Base-by-base conservation (phyloP, 805 yeast genomes). In the Yarrowia alimentaria region DNA sequence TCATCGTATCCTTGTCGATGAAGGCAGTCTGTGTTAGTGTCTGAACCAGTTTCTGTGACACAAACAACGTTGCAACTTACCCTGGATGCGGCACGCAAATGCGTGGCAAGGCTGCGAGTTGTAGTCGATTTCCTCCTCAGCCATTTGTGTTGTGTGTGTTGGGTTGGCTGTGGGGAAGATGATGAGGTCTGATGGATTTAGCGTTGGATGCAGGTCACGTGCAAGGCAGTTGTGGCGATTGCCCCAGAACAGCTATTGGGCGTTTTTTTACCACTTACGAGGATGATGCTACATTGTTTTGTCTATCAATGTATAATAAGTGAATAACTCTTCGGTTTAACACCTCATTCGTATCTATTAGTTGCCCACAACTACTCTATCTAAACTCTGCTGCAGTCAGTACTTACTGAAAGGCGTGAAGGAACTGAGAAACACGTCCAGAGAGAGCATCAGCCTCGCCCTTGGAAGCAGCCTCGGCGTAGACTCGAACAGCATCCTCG, bases 401-500 rank as follows among this genome's bases (percentile, higher is more conserved):
- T 9, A 6, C 7, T 26, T 40, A 40, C 47, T 40, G 47, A 33
- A 40, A 40, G 3, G 47, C 47, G 25, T 40, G 47, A 11, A 40
- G 47, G 25, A 40, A 40, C 33, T 40, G 47, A 13, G 47, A 40
- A 28, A 40, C 47, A 12, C 47, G 47, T 19, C 33, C 33, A 7
- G 47, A 40, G 9, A 40, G 33, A 19, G 47, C 9, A 19, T 70
- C 74, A 20, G 81, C 80, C 18, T 74, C 75, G 9, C 64, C 68
- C 31, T 59, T 60, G 0, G 79, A 75, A 2, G 70, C 72, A 0
- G 96, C 95, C 66, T 93, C 99, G 0, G 96, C 93, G 59, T 93
- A 93, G 6, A 93, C 87, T 59, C 99, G 78, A 1, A 93, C 97
- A 0, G 96, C 98, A 65, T 93, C 94, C 65, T 93, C 99, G 1